These are phyloP conservation scores for Salix suchowensis DNA, from an alignment of 345 rosid genomes.

Conservation along the genomic window DNA sequence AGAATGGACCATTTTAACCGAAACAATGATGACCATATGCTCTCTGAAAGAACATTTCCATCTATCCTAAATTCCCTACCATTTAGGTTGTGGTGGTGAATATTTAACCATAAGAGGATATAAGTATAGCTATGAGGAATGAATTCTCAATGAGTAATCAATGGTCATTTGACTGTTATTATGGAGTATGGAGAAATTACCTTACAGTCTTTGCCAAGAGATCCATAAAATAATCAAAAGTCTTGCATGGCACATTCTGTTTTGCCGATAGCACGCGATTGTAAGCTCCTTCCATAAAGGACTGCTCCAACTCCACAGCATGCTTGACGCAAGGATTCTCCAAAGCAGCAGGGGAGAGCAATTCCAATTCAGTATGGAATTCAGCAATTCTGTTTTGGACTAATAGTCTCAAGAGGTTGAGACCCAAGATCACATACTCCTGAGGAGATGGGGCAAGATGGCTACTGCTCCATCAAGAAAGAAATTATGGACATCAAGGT, in stretches of 20 bases:
- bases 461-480: conserved; percentile 41
- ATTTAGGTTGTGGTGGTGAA: neutral
- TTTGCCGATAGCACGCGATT: conserved; percentile 91
- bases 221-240: conserved; percentile 93
- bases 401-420: conserved; percentile 87
- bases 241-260: conserved; percentile 80
- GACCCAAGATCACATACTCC: conserved; percentile 84
- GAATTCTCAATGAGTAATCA: neutral
- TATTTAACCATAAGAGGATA: neutral
- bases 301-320: conserved; percentile 98
- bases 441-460: conserved; percentile 68
- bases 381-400: conserved; percentile 96
- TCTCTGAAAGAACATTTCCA: neutral
- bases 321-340: conserved; percentile 90
- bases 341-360: conserved; percentile 69
- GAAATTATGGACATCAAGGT: neutral
- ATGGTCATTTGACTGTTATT: neutral
- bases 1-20: neutral
- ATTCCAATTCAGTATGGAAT: conserved; percentile 88
- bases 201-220: conserved; percentile 97
- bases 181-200: conserved; percentile 31
- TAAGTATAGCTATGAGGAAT: neutral
- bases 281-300: conserved; percentile 98
- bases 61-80: neutral
- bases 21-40: neutral